Percentiles rank a stretch among this genome's conserved stretches.
Evolutionary conservation across 768 basidiomycete species (phyloP).

Genomic region (Sarcomyxa edulis): DNA sequence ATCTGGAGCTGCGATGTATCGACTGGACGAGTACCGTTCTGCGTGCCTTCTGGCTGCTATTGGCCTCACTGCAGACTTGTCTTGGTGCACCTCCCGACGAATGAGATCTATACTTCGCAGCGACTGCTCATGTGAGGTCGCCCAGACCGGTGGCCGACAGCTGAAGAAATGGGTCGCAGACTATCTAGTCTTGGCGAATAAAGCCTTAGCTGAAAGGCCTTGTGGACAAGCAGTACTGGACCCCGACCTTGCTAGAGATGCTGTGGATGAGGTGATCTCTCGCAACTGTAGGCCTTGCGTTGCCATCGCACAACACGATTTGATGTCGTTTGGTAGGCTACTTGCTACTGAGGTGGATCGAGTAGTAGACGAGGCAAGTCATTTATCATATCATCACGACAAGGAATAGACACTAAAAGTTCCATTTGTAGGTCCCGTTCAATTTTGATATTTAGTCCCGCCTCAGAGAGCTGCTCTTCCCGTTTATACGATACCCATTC

Average conservation of each 20-base stretch:
- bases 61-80: constrained; percentile 11
- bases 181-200: constrained; percentile 12
- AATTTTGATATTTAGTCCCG: no score
- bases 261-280: constrained; percentile 13
- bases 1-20: constrained; percentile 21
- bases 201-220: constrained; percentile 11
- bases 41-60: constrained; percentile 16
- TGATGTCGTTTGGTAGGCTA: constrained; percentile 10
- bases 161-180: constrained; percentile 16
- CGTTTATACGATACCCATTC: no score
- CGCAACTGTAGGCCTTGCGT: constrained; percentile 15
- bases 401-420: no score
- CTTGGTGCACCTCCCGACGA: constrained; percentile 13
- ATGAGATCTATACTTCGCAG: constrained; percentile 10
- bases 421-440: no score
- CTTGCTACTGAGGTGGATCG: constrained; percentile 15
- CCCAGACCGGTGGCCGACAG: constrained; percentile 5
- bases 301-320: constrained; percentile 12
- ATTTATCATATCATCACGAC: no score
- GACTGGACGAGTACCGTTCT: constrained; percentile 26
- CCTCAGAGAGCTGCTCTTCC: no score
- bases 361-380: constrained; percentile 11
- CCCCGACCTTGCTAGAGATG: constrained; percentile 11
- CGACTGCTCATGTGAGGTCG: constrained; percentile 9
- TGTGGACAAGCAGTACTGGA: constrained; percentile 11